Evolutionary conservation across 306 rosid genomes (phyloP), one percentile per base, ranked within the genome.

Genomic region (Cercis canadensis): DNA sequence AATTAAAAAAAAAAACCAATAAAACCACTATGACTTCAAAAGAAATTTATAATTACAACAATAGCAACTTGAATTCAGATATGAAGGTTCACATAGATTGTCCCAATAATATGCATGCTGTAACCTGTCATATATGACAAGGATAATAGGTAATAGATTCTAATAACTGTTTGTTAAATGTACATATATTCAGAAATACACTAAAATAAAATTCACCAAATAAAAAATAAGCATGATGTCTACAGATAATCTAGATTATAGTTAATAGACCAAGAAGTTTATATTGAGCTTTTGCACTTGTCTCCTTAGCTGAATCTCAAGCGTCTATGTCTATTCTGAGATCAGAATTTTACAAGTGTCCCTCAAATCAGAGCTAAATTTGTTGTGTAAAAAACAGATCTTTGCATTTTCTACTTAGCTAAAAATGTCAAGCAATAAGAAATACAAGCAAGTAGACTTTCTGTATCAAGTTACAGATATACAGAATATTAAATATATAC

Each of bases 401-500:
- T 34, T 11, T 36, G 50, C 37, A 52, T 36, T 51, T 52, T 18
- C 36, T 36, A 31, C 32, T 39, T 32, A 39, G 24, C 24, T 18
- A 14, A 34, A 12, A 18, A 44, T 31, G 37, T 50, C 59, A 50
- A 34, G 61, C 14, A 17, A 14, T 47, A 45, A 46, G 46, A n/a
- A 65, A 15, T n/a, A 17, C 32, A 16, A 6, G 3, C 15, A 37
- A 37, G 7, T 13, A 17, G 15, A 16, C 47, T 59, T 4, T 19
- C 11, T 37, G 31, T 62, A 43, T 62, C 6, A 46, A n/a, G 19
- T 40, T 19, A 12, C 19, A 64, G 34, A 46, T 24, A 24, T 11
- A 15, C 5, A 4, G 33, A 60, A 63, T 73, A 47, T 9, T 61
- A 54, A 17, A 62, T 17, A 33, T 50, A 78, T 61, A 9, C 46